phyloP scores from a whole-genome alignment of 129 eudicot genomes.

The Flaveria robusta region DNA sequence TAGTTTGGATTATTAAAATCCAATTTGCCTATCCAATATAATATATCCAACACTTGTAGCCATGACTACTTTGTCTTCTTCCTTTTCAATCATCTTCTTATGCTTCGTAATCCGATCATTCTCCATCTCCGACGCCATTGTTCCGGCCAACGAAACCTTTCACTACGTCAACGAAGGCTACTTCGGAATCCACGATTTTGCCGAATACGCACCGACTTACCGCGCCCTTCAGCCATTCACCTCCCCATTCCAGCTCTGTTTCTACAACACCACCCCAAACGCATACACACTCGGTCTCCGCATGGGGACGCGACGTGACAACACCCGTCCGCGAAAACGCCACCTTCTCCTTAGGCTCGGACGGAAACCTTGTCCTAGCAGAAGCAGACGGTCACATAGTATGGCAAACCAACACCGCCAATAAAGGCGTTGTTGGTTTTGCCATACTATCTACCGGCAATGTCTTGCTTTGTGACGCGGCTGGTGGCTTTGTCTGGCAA shows the following conservation, averaged over 20 bases:
- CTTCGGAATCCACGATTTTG: conserved; percentile 31
- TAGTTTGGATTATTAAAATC: too few relatives aligned
- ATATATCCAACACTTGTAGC: background rate
- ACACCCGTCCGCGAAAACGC: conserved; percentile 53
- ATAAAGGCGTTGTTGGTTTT: conserved; percentile 49
- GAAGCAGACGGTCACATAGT: conserved; percentile 40
- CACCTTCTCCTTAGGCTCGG: conserved; percentile 34
- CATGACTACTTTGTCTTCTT: background rate
- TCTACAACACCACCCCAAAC: conserved; percentile 58
- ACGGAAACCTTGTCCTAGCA: conserved; percentile 51
- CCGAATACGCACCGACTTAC: conserved; percentile 44
- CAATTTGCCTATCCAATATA: too few relatives aligned
- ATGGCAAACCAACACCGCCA: conserved; percentile 59
- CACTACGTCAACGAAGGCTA: conserved; percentile 44
- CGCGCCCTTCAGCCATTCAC: conserved; percentile 21
- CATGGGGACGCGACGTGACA: conserved; percentile 22
- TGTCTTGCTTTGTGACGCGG: conserved; percentile 43
- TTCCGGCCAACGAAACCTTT: conserved; percentile 48
- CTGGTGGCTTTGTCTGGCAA: conserved; percentile 54
- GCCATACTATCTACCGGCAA: conserved; percentile 39
- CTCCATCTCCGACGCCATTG: conserved; percentile 33
- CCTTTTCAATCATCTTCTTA: background rate
- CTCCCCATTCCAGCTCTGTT: conserved; percentile 42
- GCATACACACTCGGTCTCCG: conserved; percentile 42
- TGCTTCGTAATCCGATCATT: conserved; percentile 14